Base-by-base conservation (phyloP, 306 rosid genomes). In the Vigna mungo region DNA sequence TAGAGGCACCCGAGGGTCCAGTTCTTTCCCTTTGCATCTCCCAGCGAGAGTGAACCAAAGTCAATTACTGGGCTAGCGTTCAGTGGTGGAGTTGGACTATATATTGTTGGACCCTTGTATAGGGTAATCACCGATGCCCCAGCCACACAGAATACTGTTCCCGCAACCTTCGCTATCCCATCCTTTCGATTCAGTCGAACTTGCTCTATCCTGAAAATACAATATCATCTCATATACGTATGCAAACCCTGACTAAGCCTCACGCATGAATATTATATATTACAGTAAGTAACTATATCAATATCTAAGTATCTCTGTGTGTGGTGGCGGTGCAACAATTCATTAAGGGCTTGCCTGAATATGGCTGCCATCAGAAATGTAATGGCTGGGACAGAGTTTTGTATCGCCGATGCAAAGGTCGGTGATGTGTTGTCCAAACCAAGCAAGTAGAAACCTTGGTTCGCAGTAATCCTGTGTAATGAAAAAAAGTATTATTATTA, bases 361-460 rank as follows among this genome's bases (percentile, higher is more conserved):
- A 95, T 1, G 67, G 71, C 96, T 71, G 99, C 99, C 99, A 95
- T 95, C 16, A 95, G 97, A 80, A 95, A 92, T 55, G 99, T 95
- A 46, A 95, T 95, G 71, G 99, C 99, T 0, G 99, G 99, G 48
- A 95, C 99, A 1, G 99, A 92, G 89, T 95, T 95, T 73, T 95
- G 99, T 37, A 95, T 95, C 0, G 97, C 96, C 23, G 99, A 92
- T 63, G 99, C 99, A 59, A 95, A 95, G 75, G 99, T 95, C 15
- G 99, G 99, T 1, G 99, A 85, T 32, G 98, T 95, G 89, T 95
- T 90, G 83, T 95, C 99, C 78, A 95, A 84, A 1, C 99, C 99
- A 79, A 95, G 91, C 88, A 95, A 89, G 89, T 95, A 95, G 84
- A 92, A 95, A 37, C 97, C 99, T 81, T 95, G 99, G 84, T 95